Conservation (phyloP, 768 basidiomycete species). For the Tubosaeta sp. region DNA sequence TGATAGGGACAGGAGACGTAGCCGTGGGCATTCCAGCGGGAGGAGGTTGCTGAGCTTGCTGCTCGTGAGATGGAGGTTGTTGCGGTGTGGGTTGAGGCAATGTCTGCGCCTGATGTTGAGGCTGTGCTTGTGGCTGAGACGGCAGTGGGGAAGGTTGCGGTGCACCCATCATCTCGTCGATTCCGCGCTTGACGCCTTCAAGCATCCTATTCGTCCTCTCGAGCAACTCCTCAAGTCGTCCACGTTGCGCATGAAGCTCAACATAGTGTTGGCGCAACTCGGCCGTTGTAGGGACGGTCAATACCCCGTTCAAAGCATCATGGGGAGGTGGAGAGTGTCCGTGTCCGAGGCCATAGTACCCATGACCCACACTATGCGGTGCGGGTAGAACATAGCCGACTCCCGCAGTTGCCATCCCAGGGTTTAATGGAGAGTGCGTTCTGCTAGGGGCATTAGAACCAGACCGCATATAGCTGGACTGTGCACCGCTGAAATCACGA, state of each 20-base stretch:
- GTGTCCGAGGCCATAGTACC: conserved; percentile 38
- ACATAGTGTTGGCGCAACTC: conserved; percentile 74
- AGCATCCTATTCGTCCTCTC: conserved; percentile 72
- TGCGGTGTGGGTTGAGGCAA: conserved; percentile 22
- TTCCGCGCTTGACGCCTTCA: conserved; percentile 62
- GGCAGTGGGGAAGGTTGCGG: conserved; percentile 25
- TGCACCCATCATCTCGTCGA: conserved; percentile 66
- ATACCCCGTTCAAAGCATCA: conserved; percentile 27
- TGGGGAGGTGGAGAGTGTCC: conserved; percentile 34
- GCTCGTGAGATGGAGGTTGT: conserved; percentile 26
- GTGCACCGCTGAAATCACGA: conserved; percentile 36
- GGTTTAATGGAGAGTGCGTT: conserved; percentile 67
- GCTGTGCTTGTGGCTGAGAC: conserved; percentile 20
- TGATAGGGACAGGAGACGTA: conserved; percentile 16
- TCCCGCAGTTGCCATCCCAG: conserved; percentile 34
- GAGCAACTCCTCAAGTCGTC: conserved; percentile 67
- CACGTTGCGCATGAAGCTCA: conserved; percentile 59
- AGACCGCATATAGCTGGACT: conserved; percentile 58
- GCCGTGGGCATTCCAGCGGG: conserved; percentile 11
- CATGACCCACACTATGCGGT: conserved; percentile 33
- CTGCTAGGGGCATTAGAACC: conserved; percentile 65
- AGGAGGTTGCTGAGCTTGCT: conserved; percentile 22
- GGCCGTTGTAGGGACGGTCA: conserved; percentile 40
- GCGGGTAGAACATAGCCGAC: conserved; percentile 41
- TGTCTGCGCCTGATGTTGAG: conserved; percentile 21